A percentile compares a stretch with the other conserved stretches of the same genome.
These are phyloP conservation scores for Tetracladium setigerum DNA, from an alignment of 495 filamentous ascomycete genomes.

Conservation along the genomic window DNA sequence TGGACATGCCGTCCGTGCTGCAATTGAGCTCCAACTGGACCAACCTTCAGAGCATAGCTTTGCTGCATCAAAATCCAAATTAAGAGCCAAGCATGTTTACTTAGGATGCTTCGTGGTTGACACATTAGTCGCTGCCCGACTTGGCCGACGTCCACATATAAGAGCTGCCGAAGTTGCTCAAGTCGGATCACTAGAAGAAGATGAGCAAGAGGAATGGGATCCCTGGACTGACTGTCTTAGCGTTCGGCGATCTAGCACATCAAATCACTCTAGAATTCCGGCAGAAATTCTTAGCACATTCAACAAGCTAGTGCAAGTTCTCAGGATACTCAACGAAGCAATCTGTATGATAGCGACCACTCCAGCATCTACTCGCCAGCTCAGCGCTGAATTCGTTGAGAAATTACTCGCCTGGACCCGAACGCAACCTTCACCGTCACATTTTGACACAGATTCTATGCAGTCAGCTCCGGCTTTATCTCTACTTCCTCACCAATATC, in stretches of 20 bases:
- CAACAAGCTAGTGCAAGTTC: conserved; percentile 45
- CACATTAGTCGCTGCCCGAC: conserved; percentile 50
- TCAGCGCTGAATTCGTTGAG: conserved; percentile 11
- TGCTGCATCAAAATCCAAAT: conserved; percentile 17
- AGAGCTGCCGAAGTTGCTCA: conserved; percentile 35
- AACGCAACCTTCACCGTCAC: conserved; percentile 32
- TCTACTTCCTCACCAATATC: conserved; percentile 42
- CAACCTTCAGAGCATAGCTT: conserved; percentile 23
- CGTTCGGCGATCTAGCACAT: conserved; percentile 25
- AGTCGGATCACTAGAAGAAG: conserved; percentile 45
- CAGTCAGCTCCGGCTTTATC: conserved; percentile 36
- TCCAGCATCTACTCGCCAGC: conserved; percentile 7
- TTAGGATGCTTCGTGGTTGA: conserved; percentile 62
- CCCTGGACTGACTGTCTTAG: conserved; percentile 53
- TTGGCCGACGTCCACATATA: conserved; percentile 46
- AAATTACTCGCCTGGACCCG: conserved; percentile 18
- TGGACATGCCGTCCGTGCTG: conserved; percentile 53
- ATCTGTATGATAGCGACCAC: conserved; percentile 2
- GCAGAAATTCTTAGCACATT: conserved; percentile 54
- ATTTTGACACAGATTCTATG: conserved; percentile 33
- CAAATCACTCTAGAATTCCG: conserved; percentile 39
- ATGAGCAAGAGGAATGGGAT: conserved; percentile 67
- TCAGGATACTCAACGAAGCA: conserved; percentile 31
- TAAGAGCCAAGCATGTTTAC: conserved; percentile 39
- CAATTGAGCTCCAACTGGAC: conserved; percentile 40